A percentile compares a stretch with the other conserved stretches of the same genome.
Evolutionary conservation across 495 filamentous ascomycete species (phyloP).

Genomic region (Parmelia sp.): DNA sequence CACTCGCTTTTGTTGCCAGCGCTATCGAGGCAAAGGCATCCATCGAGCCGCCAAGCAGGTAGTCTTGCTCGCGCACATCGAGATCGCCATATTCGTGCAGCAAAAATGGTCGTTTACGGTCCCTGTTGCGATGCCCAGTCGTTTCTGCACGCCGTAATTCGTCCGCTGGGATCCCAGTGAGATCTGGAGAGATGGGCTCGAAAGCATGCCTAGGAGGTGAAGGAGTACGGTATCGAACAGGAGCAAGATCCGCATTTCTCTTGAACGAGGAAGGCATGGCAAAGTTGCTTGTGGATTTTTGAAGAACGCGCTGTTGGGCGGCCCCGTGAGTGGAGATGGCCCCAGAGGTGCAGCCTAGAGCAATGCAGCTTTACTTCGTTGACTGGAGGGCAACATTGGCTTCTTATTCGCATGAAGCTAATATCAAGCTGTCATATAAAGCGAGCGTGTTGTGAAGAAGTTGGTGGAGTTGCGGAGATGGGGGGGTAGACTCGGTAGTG

Average conservation of each 20-base stretch:
- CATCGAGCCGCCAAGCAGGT: conserved; percentile 33
- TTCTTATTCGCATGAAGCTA: conserved; percentile 4
- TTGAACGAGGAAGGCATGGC: conserved; percentile 38
- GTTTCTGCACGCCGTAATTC: conserved; percentile 5
- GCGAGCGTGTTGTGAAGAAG: conserved; percentile 1
- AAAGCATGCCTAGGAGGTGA: conserved; percentile 50
- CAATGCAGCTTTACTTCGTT: conserved; percentile 18
- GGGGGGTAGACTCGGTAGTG: conserved; percentile 4
- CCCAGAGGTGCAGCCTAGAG: conserved; percentile 4
- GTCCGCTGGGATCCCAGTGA: conserved; percentile 27
- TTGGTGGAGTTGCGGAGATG: conserved; percentile 1
- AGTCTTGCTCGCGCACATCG: neutral
- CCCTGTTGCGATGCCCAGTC: conserved; percentile 10
- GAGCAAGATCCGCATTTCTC: conserved; percentile 37
- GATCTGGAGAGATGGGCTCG: conserved; percentile 45
- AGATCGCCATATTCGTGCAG: neutral
- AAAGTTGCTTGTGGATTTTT: conserved; percentile 11
- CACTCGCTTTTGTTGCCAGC: conserved; percentile 42
- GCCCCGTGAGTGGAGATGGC: neutral
- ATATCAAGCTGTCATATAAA: neutral
- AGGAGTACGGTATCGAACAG: conserved; percentile 48
- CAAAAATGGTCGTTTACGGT: conserved; percentile 6
- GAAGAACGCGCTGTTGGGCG: conserved; percentile 19
- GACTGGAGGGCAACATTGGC: conserved; percentile 7
- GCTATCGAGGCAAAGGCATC: conserved; percentile 51